Conservation (phyloP, 2,329 filamentous ascomycete genomes). For the Drechslerella stenobrocha region DNA sequence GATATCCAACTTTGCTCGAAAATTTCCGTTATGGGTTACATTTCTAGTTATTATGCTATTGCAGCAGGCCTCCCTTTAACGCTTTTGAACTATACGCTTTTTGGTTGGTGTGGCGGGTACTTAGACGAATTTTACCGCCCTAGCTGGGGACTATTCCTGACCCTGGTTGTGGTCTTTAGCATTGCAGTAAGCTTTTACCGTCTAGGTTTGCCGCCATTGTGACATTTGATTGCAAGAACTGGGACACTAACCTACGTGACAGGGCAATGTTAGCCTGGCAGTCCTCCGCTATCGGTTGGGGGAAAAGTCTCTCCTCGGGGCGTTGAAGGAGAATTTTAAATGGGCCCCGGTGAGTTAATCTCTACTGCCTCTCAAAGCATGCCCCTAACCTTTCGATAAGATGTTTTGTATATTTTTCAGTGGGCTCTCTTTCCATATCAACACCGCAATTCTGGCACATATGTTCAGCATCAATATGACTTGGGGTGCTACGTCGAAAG, state of each 20-base stretch:
- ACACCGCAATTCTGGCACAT: slow-evolving; percentile 52
- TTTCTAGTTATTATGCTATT: slow-evolving; percentile 72
- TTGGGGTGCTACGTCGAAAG: slow-evolving; percentile 51
- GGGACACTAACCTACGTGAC: slow-evolving; percentile 8
- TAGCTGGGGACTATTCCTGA: slow-evolving; percentile 67
- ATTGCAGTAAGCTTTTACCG: slow-evolving; percentile 55
- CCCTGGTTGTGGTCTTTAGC: slow-evolving; percentile 68
- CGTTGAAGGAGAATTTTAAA: slow-evolving; percentile 64
- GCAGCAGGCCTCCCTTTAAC: slow-evolving; percentile 69
- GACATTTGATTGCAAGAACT: not conserved
- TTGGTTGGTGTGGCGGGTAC: slow-evolving; percentile 71
- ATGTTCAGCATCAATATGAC: slow-evolving; percentile 58
- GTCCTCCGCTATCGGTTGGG: slow-evolving; percentile 66
- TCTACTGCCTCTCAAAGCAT: not conserved
- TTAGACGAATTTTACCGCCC: slow-evolving; percentile 65
- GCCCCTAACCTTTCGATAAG: not conserved
- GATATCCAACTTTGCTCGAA: slow-evolving; percentile 69
- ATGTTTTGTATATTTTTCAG: slow-evolving; percentile 45
- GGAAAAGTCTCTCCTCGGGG: slow-evolving; percentile 60
- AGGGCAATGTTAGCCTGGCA: slow-evolving; percentile 59
- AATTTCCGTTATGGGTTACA: slow-evolving; percentile 71
- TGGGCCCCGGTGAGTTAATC: slow-evolving; percentile 61
- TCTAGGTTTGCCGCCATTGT: not conserved
- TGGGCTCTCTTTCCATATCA: slow-evolving; percentile 23
- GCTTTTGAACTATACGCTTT: slow-evolving; percentile 69